These are phyloP conservation scores for Ceriops decandra DNA, from an alignment of 345 rosid genomes.

Conservation along the genomic window DNA sequence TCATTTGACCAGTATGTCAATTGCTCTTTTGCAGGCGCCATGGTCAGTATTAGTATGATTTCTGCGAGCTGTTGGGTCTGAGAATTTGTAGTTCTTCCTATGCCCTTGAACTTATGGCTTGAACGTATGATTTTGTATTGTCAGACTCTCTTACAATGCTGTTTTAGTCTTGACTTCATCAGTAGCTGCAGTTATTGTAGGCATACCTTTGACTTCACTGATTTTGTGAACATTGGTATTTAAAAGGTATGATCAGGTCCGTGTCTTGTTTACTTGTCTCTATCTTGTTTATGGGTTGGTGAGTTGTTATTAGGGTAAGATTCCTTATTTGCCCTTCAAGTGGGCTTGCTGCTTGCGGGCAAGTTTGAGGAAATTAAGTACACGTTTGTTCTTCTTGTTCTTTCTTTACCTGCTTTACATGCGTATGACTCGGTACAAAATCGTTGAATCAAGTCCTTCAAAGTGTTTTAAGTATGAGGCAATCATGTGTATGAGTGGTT, in stretches of 20 bases:
- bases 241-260: conserved; percentile 19
- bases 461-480: too few relatives aligned
- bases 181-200: conserved; percentile 12
- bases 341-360: too few relatives aligned
- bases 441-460: too few relatives aligned
- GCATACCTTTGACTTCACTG: conserved; percentile 9
- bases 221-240: conserved; percentile 21
- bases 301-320: background rate
- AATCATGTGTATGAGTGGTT: too few relatives aligned
- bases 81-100: conserved; percentile 13
- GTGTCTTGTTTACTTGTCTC: background rate
- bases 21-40: conserved; percentile 36
- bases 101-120: conserved; percentile 18
- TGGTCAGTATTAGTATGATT: conserved; percentile 39
- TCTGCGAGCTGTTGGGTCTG: conserved; percentile 12
- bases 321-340: too few relatives aligned
- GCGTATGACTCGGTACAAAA: too few relatives aligned
- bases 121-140: conserved; percentile 18
- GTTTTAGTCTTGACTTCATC: conserved; percentile 20
- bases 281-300: background rate
- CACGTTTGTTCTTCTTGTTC: too few relatives aligned
- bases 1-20: background rate
- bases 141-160: conserved; percentile 1
- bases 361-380: too few relatives aligned
- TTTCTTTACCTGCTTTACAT: too few relatives aligned